A percentile compares a stretch with the other conserved stretches of the same genome.
phyloP scores from a whole-genome alignment of 192 early-diverging fungal genomes.

The Helicostylum pulchrum region DNA sequence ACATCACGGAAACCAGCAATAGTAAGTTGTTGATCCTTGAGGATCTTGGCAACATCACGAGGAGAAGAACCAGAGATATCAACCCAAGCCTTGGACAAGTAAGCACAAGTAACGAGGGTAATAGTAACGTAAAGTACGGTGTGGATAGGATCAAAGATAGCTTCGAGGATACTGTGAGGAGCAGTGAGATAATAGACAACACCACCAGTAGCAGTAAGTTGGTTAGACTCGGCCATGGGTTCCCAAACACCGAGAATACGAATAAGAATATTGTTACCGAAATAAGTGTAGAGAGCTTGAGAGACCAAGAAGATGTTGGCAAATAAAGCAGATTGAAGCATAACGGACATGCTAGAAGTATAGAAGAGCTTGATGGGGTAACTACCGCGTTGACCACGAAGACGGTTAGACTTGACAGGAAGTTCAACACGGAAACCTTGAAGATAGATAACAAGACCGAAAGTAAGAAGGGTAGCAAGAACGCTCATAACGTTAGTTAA shows the following conservation, averaged over 20 bases:
- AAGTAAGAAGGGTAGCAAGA: constrained; percentile 82
- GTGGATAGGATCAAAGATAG: constrained; percentile 89
- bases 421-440: constrained; percentile 99
- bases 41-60: constrained; percentile 92
- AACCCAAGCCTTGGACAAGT: constrained; percentile 98
- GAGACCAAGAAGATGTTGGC: constrained; percentile 97
- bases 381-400: constrained; percentile 94
- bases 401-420: constrained; percentile 90
- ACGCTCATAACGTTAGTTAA: constrained; percentile 89
- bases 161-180: constrained; percentile 77
- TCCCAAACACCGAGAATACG: constrained; percentile 95
- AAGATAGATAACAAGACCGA: constrained; percentile 85
- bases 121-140: constrained; percentile 91
- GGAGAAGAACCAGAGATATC: constrained; percentile 97
- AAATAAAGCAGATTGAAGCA: constrained; percentile 96
- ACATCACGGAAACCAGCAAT: constrained; percentile 92
- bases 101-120: constrained; percentile 90
- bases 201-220: constrained; percentile 88
- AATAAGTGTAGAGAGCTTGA: constrained; percentile 94
- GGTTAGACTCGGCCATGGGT: constrained; percentile 87
- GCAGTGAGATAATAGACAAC: constrained; percentile 98
- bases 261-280: constrained; percentile 93
- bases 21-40: constrained; percentile 95
- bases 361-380: constrained; percentile 99
- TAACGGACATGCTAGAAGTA: constrained; percentile 99